A percentile compares a stretch with the other conserved stretches of the same genome.
phyloP scores from a whole-genome alignment of 2,329 filamentous ascomycete genomes.

The Penicillium capsulatum region DNA sequence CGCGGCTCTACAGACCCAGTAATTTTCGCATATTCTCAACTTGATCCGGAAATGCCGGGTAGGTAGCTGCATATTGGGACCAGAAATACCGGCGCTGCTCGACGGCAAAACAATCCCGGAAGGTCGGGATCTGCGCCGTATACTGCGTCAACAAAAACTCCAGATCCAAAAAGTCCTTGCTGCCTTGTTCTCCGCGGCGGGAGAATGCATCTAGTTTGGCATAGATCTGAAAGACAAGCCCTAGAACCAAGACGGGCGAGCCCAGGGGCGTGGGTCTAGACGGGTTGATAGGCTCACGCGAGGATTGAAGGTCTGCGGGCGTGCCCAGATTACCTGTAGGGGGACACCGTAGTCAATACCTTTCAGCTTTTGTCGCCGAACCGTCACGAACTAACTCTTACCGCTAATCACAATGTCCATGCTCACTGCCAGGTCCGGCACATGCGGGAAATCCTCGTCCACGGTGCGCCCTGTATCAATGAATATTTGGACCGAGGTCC shows the following conservation, averaged over 20 bases:
- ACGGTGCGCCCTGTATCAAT: slow-evolving; percentile 19
- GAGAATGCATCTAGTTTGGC: slow-evolving; percentile 19
- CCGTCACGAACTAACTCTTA: slow-evolving; percentile 2
- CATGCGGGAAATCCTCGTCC: slow-evolving; percentile 17
- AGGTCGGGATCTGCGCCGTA: slow-evolving; percentile 14
- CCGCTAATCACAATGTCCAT: slow-evolving; percentile 22
- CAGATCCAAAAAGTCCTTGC: slow-evolving; percentile 18
- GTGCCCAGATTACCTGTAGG: slow-evolving; percentile 20
- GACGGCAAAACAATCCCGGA: slow-evolving; percentile 14
- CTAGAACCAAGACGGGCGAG: slow-evolving; percentile 16
- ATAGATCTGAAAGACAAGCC: slow-evolving; percentile 19
- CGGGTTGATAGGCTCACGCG: slow-evolving; percentile 18
- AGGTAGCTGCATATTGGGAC: slow-evolving; percentile 16
- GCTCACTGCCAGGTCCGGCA: slow-evolving; percentile 18
- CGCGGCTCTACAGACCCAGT: slow-evolving; percentile 6
- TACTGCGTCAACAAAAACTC: slow-evolving; percentile 19
- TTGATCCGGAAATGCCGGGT: slow-evolving; percentile 17
- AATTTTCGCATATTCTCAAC: slow-evolving; percentile 17
- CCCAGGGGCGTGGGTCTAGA: slow-evolving; percentile 15
- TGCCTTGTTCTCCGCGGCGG: slow-evolving; percentile 16
- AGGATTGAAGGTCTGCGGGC: slow-evolving; percentile 17
- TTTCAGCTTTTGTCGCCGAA: neutral
- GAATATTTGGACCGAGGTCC: slow-evolving; percentile 18
- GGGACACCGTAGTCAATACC: neutral
- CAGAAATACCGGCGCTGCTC: slow-evolving; percentile 18